Evolutionary conservation across 441 rosid genomes (phyloP).

Genomic region (Pelargonium fulgidum): DNA sequence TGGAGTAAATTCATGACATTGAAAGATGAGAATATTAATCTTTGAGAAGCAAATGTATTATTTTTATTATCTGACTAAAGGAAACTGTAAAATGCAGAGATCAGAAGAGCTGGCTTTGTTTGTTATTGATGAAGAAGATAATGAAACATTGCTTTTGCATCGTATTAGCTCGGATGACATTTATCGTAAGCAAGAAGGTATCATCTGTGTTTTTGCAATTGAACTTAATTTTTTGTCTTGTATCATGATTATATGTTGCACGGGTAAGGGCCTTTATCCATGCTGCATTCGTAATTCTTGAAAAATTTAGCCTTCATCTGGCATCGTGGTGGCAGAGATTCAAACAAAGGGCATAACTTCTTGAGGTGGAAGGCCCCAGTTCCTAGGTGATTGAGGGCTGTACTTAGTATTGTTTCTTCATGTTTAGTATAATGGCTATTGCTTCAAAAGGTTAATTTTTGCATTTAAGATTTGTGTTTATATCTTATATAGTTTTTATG

Average conservation of each 20-base stretch:
- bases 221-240: neutral
- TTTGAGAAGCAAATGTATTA: no score
- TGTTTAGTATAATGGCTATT: neutral
- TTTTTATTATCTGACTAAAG: no score
- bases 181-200: slow-evolving; percentile 98
- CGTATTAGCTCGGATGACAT: slow-evolving; percentile 82
- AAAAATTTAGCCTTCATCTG: neutral
- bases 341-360: neutral
- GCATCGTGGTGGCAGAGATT: neutral
- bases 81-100: slow-evolving; percentile 41
- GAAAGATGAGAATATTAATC: no score
- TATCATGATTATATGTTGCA: neutral
- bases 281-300: neutral
- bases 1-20: no score
- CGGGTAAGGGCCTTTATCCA: neutral
- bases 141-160: slow-evolving; percentile 81
- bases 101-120: slow-evolving; percentile 77
- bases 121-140: slow-evolving; percentile 92
- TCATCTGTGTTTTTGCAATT: slow-evolving; percentile 17
- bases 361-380: neutral
- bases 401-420: neutral
- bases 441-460: neutral
- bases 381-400: neutral
- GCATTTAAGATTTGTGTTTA: neutral
- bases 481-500: neutral